phyloP scores from a whole-genome alignment of 495 filamentous ascomycete species.

The Lophiostoma macrostomum region DNA sequence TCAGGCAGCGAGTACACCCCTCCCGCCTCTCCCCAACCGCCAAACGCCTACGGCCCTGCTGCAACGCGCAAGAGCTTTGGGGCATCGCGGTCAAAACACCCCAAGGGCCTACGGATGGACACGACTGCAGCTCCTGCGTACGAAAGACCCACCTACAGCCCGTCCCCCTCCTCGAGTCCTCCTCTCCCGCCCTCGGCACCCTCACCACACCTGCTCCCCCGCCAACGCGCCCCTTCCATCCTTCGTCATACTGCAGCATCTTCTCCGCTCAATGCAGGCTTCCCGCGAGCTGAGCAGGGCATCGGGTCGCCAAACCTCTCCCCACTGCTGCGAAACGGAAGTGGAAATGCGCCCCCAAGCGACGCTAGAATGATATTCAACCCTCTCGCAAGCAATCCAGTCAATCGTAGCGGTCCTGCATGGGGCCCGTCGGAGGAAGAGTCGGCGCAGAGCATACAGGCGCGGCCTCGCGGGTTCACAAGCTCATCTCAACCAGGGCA shows the following conservation, averaged over 20 bases:
- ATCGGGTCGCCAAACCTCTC: conserved; percentile 13
- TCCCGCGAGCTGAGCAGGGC: conserved; percentile 12
- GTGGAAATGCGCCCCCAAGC: conserved; percentile 1
- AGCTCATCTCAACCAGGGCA: conserved; percentile 13
- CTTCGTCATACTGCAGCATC: conserved; percentile 20
- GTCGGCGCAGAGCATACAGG: not conserved
- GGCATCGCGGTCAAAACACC: conserved; percentile 5
- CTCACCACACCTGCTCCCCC: conserved; percentile 9
- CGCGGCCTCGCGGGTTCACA: conserved; percentile 21
- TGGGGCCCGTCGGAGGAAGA: conserved; percentile 8
- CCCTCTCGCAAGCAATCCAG: conserved; percentile 25
- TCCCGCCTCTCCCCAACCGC: conserved; percentile 23
- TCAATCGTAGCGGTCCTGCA: not conserved
- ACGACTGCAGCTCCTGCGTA: not conserved
- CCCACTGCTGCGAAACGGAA: conserved; percentile 2
- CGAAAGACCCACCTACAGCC: conserved; percentile 15
- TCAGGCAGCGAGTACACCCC: conserved; percentile 17
- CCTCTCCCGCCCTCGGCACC: conserved; percentile 14
- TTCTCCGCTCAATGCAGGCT: conserved; percentile 11
- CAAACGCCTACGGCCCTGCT: not conserved
- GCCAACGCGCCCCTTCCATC: conserved; percentile 10
- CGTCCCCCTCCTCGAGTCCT: conserved; percentile 23
- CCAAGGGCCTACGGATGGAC: conserved; percentile 4
- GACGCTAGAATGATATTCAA: conserved; percentile 23
- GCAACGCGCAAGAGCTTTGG: conserved; percentile 7